Conservation (phyloP, 1,284 basidiomycete species). For the Apiotrichum mycotoxinovorans region DNA sequence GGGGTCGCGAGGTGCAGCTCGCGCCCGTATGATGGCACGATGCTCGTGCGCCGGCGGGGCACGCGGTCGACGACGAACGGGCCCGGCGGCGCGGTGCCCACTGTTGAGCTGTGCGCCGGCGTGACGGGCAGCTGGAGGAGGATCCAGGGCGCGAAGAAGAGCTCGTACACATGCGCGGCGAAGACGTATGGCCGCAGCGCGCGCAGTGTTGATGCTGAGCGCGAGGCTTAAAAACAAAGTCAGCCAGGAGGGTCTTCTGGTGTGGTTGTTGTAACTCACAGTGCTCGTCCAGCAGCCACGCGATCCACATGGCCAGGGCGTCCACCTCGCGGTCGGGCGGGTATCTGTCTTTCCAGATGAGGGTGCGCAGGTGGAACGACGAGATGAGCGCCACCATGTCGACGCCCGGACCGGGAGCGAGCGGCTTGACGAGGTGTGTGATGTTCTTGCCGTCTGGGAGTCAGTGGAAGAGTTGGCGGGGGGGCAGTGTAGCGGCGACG, state of each 20-base stretch:
- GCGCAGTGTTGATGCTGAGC: conserved; percentile 10
- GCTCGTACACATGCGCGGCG: conserved; percentile 53
- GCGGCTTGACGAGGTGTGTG: conserved; percentile 56
- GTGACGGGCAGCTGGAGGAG: conserved; percentile 42
- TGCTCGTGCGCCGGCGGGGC: conserved; percentile 12
- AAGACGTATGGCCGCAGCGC: conserved; percentile 50
- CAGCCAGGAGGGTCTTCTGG: not conserved
- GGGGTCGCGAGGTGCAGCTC: conserved; percentile 38
- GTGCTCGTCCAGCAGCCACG: conserved; percentile 49
- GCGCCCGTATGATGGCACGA: conserved; percentile 48
- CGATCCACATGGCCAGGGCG: conserved; percentile 52
- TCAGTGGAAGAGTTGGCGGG: conserved; percentile 1
- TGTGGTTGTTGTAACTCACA: conserved; percentile 26
- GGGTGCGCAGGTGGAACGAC: conserved; percentile 5
- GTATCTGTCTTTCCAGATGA: conserved; percentile 30
- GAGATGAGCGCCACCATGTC: conserved; percentile 11
- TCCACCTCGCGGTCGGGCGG: conserved; percentile 47
- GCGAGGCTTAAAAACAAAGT: not conserved
- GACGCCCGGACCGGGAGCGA: conserved; percentile 37
- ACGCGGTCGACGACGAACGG: conserved; percentile 28
- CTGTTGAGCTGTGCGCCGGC: conserved; percentile 8
- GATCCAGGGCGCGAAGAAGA: conserved; percentile 55
- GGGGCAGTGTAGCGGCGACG: too few species aligned
- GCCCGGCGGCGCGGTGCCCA: conserved; percentile 25
- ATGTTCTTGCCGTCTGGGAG: conserved; percentile 63